These are phyloP conservation scores for Leccinum olivaceopallidum DNA, from an alignment of 768 basidiomycete species.

Conservation along the genomic window DNA sequence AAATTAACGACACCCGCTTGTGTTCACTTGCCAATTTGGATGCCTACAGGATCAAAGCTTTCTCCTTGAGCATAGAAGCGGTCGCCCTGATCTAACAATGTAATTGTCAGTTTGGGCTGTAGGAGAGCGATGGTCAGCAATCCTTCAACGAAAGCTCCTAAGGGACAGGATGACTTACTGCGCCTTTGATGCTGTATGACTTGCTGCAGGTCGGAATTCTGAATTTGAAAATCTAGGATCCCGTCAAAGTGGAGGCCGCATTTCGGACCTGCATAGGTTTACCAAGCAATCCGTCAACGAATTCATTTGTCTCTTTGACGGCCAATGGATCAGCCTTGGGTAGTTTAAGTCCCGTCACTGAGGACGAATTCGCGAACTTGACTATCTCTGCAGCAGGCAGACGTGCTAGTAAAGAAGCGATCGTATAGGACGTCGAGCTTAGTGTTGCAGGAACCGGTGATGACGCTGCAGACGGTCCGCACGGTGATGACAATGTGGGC, in stretches of 20 bases:
- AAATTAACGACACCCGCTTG: too few relatives aligned
- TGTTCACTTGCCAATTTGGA: too few relatives aligned
- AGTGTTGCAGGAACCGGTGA: slow-evolving; percentile 71
- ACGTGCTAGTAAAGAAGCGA: slow-evolving; percentile 68
- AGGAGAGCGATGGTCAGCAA: slow-evolving; percentile 8
- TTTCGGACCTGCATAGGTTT: slow-evolving; percentile 65
- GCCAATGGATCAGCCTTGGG: slow-evolving; percentile 72
- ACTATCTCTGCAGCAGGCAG: slow-evolving; percentile 79
- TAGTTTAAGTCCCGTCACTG: slow-evolving; percentile 50
- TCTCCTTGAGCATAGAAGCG: slow-evolving; percentile 9
- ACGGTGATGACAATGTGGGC: slow-evolving; percentile 74
- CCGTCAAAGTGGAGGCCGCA: slow-evolving; percentile 19
- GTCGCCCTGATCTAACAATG: slow-evolving; percentile 82
- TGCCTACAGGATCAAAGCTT: too few relatives aligned
- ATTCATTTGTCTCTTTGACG: slow-evolving; percentile 68
- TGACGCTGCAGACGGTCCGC: slow-evolving; percentile 69
- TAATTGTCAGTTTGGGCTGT: slow-evolving; percentile 83
- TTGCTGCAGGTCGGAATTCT: slow-evolving; percentile 62
- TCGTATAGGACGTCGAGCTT: slow-evolving; percentile 50
- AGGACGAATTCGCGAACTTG: slow-evolving; percentile 54
- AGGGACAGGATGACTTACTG: slow-evolving; percentile 46
- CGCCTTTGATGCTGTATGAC: slow-evolving; percentile 78
- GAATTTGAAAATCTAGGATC: slow-evolving; percentile 22
- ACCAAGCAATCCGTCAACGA: slow-evolving; percentile 60
- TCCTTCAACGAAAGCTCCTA: not conserved